Percentiles rank a stretch among this genome's conserved stretches.
Conservation (phyloP, 495 filamentous ascomycete genomes). For the Pseudomonodictys pantanalensis region DNA sequence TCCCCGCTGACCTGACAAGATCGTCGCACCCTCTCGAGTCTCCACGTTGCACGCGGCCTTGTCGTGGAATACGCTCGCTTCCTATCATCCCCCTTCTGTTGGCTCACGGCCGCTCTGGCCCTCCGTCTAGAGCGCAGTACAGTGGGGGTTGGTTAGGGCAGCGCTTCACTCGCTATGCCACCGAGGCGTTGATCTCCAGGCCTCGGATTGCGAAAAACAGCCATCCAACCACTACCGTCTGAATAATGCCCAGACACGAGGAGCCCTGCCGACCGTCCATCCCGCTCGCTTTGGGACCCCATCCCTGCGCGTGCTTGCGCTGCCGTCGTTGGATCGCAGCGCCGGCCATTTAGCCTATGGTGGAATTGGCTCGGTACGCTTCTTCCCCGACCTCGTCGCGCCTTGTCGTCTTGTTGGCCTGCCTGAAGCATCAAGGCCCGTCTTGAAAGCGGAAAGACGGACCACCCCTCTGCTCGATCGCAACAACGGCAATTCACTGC, state of each 20-base stretch:
- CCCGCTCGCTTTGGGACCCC: constrained; percentile 20
- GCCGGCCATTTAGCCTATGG: constrained; percentile 33
- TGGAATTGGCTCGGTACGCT: background rate
- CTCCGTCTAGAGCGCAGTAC: background rate
- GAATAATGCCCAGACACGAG: constrained; percentile 11
- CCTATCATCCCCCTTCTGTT: background rate
- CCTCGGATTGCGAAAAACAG: constrained; percentile 24
- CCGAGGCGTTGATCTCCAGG: constrained; percentile 5
- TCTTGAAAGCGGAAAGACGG: constrained; percentile 14
- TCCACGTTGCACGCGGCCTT: constrained; percentile 33
- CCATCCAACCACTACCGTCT: constrained; percentile 20
- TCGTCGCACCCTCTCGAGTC: constrained; percentile 32
- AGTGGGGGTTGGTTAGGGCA: background rate
- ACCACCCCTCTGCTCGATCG: background rate
- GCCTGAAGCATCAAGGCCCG: constrained; percentile 22
- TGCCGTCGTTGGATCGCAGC: constrained; percentile 22
- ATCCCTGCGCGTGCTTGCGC: constrained; percentile 16
- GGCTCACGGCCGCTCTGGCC: no score
- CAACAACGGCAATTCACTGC: constrained; percentile 10
- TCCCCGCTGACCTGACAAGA: constrained; percentile 27
- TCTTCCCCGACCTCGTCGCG: background rate
- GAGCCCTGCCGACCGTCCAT: constrained; percentile 30
- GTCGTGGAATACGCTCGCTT: background rate
- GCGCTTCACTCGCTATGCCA: background rate
- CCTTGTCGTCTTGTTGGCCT: constrained; percentile 7